Base-by-base conservation (phyloP, 1,284 basidiomycete genomes). In the Pseudozyma pruni region DNA sequence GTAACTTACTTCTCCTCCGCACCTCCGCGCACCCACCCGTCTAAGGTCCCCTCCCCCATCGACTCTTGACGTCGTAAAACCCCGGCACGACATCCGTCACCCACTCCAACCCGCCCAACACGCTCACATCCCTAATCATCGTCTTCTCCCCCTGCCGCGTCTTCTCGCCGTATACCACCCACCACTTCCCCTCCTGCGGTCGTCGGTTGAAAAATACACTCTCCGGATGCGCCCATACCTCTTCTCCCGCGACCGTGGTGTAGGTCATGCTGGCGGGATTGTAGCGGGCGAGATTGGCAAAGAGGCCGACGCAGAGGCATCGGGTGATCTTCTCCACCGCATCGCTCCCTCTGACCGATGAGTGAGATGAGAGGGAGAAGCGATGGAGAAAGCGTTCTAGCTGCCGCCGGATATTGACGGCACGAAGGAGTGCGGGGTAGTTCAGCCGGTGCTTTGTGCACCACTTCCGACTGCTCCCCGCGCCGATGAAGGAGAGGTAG, bases 151-250 rank as follows among this genome's bases (percentile, higher is more conserved):
- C 7, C 13, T 27, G 20, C 4, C 95, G 89, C 83, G 98, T 90
- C 81, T 98, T 90, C 81, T 98, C 94, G 80, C 96, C 93, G 79
- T 90, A 98, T 20, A 98, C 86, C 7, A 98, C 92, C 92, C 93
- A 98, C 19, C 19, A 4, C n/a, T 32, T 46, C 10, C 91, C 91
- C 0, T 90, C 90, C 16, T 88, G 86, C 2, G 95, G 91, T 74
- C 91, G 92, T 34, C 96, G 86, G 2, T 93, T 96, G 81, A 98
- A 98, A 57, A 98, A 85, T 10, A 97, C 92, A 2, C 94, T 97
- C 11, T 90, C 92, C 0, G 95, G 96, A 81, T 98, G 95, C 2
- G 92, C 91, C 17, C 98, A 83, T 23, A 3, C 22, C 20, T 25
- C 43, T 8, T 91, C 89, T 51, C 92, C 93, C 71, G 90, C 84